Percentiles rank a stretch among this genome's conserved stretches.
Conservation (phyloP, 2,329 filamentous ascomycete species). For the Aulographum hederae region DNA sequence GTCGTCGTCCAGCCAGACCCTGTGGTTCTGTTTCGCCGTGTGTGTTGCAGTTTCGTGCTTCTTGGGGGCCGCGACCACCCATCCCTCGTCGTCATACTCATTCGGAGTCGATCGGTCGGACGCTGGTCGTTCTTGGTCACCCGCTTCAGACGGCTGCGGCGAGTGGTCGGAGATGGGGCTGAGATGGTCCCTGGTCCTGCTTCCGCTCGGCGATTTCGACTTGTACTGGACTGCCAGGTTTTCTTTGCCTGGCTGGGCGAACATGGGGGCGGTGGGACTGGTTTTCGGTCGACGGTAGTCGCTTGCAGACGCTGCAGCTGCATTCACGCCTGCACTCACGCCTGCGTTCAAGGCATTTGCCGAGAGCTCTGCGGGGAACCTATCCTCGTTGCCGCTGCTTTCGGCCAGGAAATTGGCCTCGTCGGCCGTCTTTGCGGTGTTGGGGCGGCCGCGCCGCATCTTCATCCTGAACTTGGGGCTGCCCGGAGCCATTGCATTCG, state of each 20-base stretch:
- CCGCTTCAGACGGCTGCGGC: too few relatives aligned
- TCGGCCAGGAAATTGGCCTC: slow-evolving; percentile 28
- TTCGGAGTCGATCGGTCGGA: too few relatives aligned
- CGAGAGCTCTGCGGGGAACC: slow-evolving; percentile 11
- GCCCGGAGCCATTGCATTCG: slow-evolving; percentile 1
- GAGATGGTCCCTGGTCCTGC: slow-evolving; percentile 9
- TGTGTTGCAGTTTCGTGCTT: slow-evolving; percentile 12
- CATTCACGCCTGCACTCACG: neutral
- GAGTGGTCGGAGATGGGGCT: slow-evolving; percentile 6
- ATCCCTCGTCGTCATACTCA: slow-evolving; percentile 19
- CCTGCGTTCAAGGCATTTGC: neutral
- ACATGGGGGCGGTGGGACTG: slow-evolving; percentile 13
- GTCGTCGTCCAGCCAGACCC: slow-evolving; percentile 22
- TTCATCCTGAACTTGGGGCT: slow-evolving; percentile 23
- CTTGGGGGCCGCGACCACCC: slow-evolving; percentile 18
- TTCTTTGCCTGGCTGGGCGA: neutral
- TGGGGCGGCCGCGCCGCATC: slow-evolving; percentile 7
- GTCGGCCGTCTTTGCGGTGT: neutral
- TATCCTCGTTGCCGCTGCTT: slow-evolving; percentile 32
- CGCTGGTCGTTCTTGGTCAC: too few relatives aligned
- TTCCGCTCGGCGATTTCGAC: neutral
- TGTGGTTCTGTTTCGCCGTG: slow-evolving; percentile 11
- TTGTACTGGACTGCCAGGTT: neutral
- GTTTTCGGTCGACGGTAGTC: slow-evolving; percentile 8
- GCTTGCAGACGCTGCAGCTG: too few relatives aligned